Evolutionary conservation across 2,329 filamentous ascomycete species (phyloP).

Genomic region (Didymella sp.): DNA sequence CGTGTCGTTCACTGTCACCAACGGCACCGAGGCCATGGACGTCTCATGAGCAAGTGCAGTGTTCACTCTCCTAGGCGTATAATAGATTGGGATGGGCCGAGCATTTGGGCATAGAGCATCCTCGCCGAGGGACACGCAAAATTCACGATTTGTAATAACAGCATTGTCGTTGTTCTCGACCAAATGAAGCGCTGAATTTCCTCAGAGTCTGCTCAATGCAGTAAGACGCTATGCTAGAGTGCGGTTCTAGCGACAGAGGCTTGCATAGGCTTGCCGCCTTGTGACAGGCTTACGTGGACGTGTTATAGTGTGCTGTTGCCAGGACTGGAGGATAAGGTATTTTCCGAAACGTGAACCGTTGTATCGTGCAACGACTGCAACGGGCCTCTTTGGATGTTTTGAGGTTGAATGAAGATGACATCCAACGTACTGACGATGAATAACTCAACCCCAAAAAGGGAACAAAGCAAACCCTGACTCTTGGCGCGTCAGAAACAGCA

Average conservation of each 20-base stretch:
- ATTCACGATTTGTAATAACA: slow-evolving; percentile 18
- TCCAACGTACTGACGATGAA: not conserved
- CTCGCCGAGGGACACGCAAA: slow-evolving; percentile 8
- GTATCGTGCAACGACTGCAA: not conserved
- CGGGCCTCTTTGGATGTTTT: not conserved
- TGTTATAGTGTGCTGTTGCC: not conserved
- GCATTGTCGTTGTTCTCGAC: not conserved
- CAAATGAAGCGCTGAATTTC: not conserved
- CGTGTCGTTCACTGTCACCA: slow-evolving; percentile 69
- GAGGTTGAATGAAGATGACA: not conserved
- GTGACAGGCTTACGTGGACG: slow-evolving; percentile 3
- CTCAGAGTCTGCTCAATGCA: not conserved
- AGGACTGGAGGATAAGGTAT: not conserved
- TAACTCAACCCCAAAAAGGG: not conserved
- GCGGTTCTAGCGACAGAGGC: not conserved
- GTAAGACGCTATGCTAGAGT: not conserved
- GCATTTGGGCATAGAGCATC: slow-evolving; percentile 30
- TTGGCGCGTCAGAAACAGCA: not conserved
- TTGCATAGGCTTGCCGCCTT: slow-evolving; percentile 5
- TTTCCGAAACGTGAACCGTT: not conserved
- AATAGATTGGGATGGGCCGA: slow-evolving; percentile 28
- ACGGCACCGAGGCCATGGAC: slow-evolving; percentile 72
- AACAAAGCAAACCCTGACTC: not conserved
- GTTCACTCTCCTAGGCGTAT: slow-evolving; percentile 28
- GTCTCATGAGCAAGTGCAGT: slow-evolving; percentile 56